These are phyloP conservation scores for Candida silvicultrix DNA, from an alignment of 805 yeast species.

Conservation along the genomic window DNA sequence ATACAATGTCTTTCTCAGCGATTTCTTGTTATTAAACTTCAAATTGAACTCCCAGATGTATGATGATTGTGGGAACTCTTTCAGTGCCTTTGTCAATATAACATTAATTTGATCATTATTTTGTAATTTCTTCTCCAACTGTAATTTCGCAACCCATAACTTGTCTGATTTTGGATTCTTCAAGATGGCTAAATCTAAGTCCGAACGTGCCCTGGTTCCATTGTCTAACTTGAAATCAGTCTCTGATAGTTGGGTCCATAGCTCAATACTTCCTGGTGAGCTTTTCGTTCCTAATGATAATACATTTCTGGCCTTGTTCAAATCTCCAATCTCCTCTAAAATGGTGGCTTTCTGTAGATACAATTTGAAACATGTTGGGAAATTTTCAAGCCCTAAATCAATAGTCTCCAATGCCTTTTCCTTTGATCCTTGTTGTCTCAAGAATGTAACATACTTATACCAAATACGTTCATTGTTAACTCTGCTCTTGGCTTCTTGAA, in stretches of 20 bases:
- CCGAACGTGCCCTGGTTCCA: conserved; percentile 59
- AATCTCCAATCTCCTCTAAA: conserved; percentile 24
- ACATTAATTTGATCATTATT: conserved; percentile 47
- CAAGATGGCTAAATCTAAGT: conserved; percentile 59
- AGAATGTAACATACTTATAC: conserved; percentile 51
- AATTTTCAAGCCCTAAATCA: conserved; percentile 41
- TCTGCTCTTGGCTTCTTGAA: conserved; percentile 30
- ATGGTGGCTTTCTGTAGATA: conserved; percentile 62
- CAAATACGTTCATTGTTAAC: conserved; percentile 45
- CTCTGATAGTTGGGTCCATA: conserved; percentile 53
- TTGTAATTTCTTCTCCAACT: conserved; percentile 46
- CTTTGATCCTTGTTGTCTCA: conserved; percentile 31
- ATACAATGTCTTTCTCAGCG: conserved; percentile 50
- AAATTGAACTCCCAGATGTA: conserved; percentile 63
- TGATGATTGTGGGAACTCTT: conserved; percentile 51
- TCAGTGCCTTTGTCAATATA: conserved; percentile 52
- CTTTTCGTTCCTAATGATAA: conserved; percentile 42
- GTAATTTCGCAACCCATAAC: conserved; percentile 54
- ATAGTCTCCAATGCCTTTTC: conserved; percentile 34
- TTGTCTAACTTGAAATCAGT: conserved; percentile 36
- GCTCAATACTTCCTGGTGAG: conserved; percentile 33
- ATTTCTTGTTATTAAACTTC: conserved; percentile 32
- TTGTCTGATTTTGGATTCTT: conserved; percentile 39
- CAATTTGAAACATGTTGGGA: conserved; percentile 45
- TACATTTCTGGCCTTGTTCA: conserved; percentile 38